phyloP scores from a whole-genome alignment of 176 grass and related monocot genomes.

The Oryza officinalis region DNA sequence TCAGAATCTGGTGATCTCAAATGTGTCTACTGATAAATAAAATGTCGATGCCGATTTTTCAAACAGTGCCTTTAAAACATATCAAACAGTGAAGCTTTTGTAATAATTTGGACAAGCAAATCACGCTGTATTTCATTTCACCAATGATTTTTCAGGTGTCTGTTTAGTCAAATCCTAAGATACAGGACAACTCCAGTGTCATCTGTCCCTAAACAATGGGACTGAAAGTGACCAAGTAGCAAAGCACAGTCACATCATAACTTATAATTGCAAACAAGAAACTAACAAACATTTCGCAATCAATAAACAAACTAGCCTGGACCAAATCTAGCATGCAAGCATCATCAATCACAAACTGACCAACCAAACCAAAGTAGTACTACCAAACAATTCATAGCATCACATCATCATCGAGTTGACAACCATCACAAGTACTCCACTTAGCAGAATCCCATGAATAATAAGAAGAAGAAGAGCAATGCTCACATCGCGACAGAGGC shows the following conservation, averaged over 20 bases:
- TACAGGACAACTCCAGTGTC: background rate
- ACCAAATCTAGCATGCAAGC: conserved; percentile 17
- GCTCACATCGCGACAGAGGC: conserved; percentile 85
- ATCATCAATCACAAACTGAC: conserved; percentile 21
- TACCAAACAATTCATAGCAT: background rate
- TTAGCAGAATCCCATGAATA: conserved; percentile 47
- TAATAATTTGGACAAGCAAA: background rate
- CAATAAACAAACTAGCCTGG: conserved; percentile 14
- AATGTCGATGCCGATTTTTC: background rate
- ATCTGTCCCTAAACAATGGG: background rate
- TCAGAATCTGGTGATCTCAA: background rate
- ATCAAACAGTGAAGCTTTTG: background rate
- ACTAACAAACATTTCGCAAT: conserved; percentile 32
- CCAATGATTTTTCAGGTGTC: background rate
- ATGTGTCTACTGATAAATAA: background rate
- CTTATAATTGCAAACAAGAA: conserved; percentile 17
- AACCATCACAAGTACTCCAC: background rate
- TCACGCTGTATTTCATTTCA: background rate
- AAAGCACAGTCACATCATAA: conserved; percentile 24
- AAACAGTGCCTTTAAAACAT: background rate
- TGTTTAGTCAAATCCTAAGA: background rate
- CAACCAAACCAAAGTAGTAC: background rate
- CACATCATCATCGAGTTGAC: background rate
- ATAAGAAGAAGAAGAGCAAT: background rate
- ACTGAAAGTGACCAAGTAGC: background rate